Conservation (phyloP, 352 stramenopile genomes). For the Globisporangium splendens region DNA sequence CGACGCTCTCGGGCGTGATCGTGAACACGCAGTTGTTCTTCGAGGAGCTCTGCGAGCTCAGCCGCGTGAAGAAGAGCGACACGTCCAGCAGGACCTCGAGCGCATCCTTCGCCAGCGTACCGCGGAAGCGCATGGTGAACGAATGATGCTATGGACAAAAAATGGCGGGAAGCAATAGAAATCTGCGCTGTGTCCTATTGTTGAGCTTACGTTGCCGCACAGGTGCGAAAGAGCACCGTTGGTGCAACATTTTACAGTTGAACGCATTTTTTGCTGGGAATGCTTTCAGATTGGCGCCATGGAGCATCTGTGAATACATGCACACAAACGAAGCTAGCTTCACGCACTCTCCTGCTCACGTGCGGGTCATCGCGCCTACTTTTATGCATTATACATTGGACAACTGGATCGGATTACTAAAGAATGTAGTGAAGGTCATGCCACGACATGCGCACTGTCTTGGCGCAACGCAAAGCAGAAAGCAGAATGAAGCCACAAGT, state of each 20-base stretch:
- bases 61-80: constrained; percentile 63
- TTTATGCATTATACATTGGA: constrained; percentile 2
- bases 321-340: too few relatives aligned
- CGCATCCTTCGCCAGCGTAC: constrained; percentile 69
- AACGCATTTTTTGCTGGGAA: too few relatives aligned
- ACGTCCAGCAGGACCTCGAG: constrained; percentile 77
- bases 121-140: constrained; percentile 71
- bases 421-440: constrained; percentile 49
- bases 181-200: constrained; percentile 1
- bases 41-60: constrained; percentile 45
- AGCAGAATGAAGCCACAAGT: not conserved
- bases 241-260: not conserved
- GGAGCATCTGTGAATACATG: too few relatives aligned
- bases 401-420: constrained; percentile 86
- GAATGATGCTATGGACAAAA: constrained; percentile 2
- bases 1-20: constrained; percentile 58
- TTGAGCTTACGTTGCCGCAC: not conserved
- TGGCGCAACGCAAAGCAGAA: not conserved
- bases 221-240: not conserved
- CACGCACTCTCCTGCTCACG: too few relatives aligned
- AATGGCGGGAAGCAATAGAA: not conserved
- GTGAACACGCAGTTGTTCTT: constrained; percentile 74
- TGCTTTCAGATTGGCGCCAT: too few relatives aligned
- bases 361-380: too few relatives aligned
- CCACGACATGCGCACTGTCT: constrained; percentile 10